phyloP scores from a whole-genome alignment of 1,284 basidiomycete species.

The Volvariella volvacea region DNA sequence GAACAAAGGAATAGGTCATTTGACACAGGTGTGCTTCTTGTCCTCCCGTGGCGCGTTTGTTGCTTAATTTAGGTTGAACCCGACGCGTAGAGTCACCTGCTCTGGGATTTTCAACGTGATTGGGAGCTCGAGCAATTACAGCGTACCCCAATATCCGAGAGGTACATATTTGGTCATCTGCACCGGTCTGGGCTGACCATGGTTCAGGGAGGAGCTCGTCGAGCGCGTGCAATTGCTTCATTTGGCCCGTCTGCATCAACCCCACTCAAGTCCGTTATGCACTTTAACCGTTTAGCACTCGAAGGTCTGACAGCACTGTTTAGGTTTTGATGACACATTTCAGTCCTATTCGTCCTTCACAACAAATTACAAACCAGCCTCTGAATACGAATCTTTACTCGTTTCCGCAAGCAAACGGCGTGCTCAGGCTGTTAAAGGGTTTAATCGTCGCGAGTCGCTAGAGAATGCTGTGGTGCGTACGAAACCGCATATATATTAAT shows the following conservation, averaged over 20 bases:
- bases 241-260: conserved; percentile 55
- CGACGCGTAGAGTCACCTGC: conserved; percentile 47
- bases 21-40: conserved; percentile 43
- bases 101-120: conserved; percentile 71
- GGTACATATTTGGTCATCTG: conserved; percentile 25
- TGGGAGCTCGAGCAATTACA: conserved; percentile 70
- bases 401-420: conserved; percentile 71
- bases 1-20: conserved; percentile 51
- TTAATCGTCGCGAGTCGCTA: conserved; percentile 52
- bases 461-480: conserved; percentile 53
- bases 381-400: conserved; percentile 72
- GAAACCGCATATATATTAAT: conserved; percentile 3
- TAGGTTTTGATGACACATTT: conserved; percentile 72
- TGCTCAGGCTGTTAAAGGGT: conserved; percentile 50
- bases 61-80: conserved; percentile 6
- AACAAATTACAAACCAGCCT: conserved; percentile 64
- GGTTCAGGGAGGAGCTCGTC: conserved; percentile 30
- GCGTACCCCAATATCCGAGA: conserved; percentile 34
- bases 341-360: conserved; percentile 85
- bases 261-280: conserved; percentile 56
- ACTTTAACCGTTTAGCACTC: neutral
- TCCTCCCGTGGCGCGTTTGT: neutral
- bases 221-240: conserved; percentile 43
- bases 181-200: conserved; percentile 2
- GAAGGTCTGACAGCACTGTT: conserved; percentile 6